Percentiles rank a stretch among this genome's conserved stretches.
These are phyloP conservation scores for Aspergillus viridinutans DNA, from an alignment of 2,329 filamentous ascomycete genomes.

Conservation along the genomic window DNA sequence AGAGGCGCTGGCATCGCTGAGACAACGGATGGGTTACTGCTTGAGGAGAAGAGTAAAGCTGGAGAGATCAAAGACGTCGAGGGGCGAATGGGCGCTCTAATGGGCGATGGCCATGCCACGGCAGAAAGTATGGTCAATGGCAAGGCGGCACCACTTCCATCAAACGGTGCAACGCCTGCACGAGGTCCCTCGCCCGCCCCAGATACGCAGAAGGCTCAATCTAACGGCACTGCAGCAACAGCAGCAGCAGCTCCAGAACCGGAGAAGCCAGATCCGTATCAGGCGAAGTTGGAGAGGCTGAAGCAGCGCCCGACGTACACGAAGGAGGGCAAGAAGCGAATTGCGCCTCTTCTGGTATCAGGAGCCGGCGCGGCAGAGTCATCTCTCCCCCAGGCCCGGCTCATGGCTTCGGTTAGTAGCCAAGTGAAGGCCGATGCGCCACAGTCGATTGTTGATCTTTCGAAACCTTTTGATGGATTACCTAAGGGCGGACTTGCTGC, in stretches of 20 bases:
- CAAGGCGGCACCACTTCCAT: slow-evolving; percentile 29
- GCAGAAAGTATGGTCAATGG: slow-evolving; percentile 52
- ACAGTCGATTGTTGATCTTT: slow-evolving; percentile 80
- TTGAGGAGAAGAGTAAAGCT: slow-evolving; percentile 89
- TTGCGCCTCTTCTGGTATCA: slow-evolving; percentile 86
- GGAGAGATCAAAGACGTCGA: slow-evolving; percentile 86
- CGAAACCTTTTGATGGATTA: slow-evolving; percentile 88
- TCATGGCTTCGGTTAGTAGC: slow-evolving; percentile 72
- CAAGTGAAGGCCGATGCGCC: slow-evolving; percentile 66
- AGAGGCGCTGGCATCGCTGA: slow-evolving; percentile 89
- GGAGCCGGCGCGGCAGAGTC: slow-evolving; percentile 83
- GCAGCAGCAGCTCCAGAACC: slow-evolving; percentile 31
- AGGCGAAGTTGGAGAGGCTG: slow-evolving; percentile 61
- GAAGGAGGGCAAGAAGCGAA: slow-evolving; percentile 95
- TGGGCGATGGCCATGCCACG: slow-evolving; percentile 71
- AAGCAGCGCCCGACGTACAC: slow-evolving; percentile 92
- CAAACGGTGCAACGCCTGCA: slow-evolving; percentile 44
- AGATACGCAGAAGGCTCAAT: slow-evolving; percentile 30
- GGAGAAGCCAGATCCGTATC: slow-evolving; percentile 50
- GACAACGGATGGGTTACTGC: slow-evolving; percentile 77
- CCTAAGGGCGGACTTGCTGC: slow-evolving; percentile 83
- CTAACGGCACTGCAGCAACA: slow-evolving; percentile 33
- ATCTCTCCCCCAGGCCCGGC: slow-evolving; percentile 80
- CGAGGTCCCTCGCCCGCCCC: slow-evolving; percentile 29
- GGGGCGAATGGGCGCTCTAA: slow-evolving; percentile 95